phyloP scores from a whole-genome alignment of 148 eudicot species.

The Vaccinium darrowii region DNA sequence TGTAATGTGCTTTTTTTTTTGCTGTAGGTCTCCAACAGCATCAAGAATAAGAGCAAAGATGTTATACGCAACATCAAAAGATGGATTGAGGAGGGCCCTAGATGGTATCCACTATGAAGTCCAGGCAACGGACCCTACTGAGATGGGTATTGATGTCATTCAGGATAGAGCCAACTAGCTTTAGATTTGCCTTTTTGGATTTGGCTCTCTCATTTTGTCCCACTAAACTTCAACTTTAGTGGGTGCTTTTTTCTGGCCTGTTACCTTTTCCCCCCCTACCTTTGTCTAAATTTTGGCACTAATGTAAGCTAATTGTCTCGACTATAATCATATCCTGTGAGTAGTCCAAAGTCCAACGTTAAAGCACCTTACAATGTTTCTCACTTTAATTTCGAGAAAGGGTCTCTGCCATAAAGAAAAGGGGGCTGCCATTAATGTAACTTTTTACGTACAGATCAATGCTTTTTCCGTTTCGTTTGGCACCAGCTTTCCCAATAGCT shows the following conservation, averaged over 20 bases:
- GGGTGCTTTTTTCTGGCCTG: neutral
- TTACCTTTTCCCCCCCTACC: neutral
- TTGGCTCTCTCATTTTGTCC: neutral
- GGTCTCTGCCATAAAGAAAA: neutral
- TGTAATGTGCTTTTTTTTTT: neutral
- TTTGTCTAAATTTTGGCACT: neutral
- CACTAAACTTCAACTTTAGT: neutral
- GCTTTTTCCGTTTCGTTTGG: neutral
- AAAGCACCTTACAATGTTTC: neutral
- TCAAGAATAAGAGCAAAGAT: constrained; percentile 90
- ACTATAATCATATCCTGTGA: neutral
- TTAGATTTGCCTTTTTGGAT: neutral
- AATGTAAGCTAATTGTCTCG: neutral
- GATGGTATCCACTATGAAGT: constrained; percentile 89
- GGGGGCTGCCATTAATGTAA: neutral
- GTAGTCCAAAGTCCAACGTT: neutral
- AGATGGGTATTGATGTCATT: constrained; percentile 91
- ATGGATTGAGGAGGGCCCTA: constrained; percentile 79
- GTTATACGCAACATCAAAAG: constrained; percentile 91
- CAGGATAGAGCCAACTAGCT: constrained; percentile 66
- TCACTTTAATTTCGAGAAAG: neutral
- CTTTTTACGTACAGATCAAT: no score
- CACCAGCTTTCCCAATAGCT: neutral
- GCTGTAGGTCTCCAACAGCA: constrained; percentile 83
- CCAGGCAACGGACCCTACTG: constrained; percentile 93